Base-by-base conservation (phyloP, 208 protist species). In the Angomonas ambiguus region DNA sequence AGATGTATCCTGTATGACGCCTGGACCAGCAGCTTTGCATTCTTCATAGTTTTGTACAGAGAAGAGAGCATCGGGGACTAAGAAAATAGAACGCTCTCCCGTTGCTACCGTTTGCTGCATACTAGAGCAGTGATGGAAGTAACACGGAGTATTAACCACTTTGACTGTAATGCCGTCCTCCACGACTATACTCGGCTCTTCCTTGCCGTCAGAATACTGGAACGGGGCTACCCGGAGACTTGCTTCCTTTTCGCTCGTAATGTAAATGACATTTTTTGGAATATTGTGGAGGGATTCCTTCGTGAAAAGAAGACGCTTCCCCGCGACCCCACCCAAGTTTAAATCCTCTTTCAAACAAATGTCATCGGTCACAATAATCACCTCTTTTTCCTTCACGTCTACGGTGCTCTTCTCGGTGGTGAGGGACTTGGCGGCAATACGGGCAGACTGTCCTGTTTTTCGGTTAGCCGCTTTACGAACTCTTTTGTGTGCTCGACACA, bases 141-240 rank as follows among this genome's bases (percentile, higher is more conserved):
- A 13, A 53, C 10, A 53, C 16, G 45, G 45, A 27, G 45, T 53
- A 5, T 53, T 53, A n/a, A 24, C 67, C 67, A 72, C 49, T 0
- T 56, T 18, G 31, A 82, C 72, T n/a, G 77, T 79, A 20, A 82
- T 24, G 16, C 77, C 77, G 27, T 60, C 51, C 31, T 82, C 77
- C 1, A 82, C 66, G 20, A 70, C 55, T 55, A 82, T 76, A 31
- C 72, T 64, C 13, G 55, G 51, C 51, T 76, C 49, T 30, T 65
- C 25, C 0, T 22, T 27, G 0, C 62, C 62, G 49, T 56, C 41
- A 4, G 62, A 27, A 11, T 60, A 32, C 20, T 20, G 20, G 25
- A 64, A 51, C 25, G 38, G 34, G 1, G 60, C 20, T 1, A 64
- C 24, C 20, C 24, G 13, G 25, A 64, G 20, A 0, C 31, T 4